These are phyloP conservation scores for barrel medic (Medicago truncatula) DNA, from an alignment of 306 rosid species.

Conservation along the genomic window MtrunA17r5.0-ANR NC_053043.1:14143501-14144000, in stretches of 20 bases:
- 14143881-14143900: constrained; percentile 74
- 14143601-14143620: constrained; percentile 36
- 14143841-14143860: background rate
- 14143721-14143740: constrained; percentile 96
- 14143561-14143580: constrained; percentile 28
- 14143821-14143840: constrained; percentile 52
- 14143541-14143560: background rate
- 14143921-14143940: constrained; percentile 70
- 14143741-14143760: constrained; percentile 95
- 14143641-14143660: constrained; percentile 51
- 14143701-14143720: constrained; percentile 94
- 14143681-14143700: constrained; percentile 71
- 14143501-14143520: constrained; percentile 38
- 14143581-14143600: constrained; percentile 33
- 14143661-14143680: constrained; percentile 56
- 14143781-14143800: constrained; percentile 86
- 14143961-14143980: constrained; percentile 52
- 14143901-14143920: constrained; percentile 86
- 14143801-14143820: constrained; percentile 78
- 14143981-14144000: constrained; percentile 71
- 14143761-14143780: constrained; percentile 88
- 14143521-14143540: constrained; percentile 27
- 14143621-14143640: constrained; percentile 46
- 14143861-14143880: constrained; percentile 26
- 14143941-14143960: constrained; percentile 67